Percentiles rank a stretch among this genome's conserved stretches.
Evolutionary conservation across 1,284 basidiomycete species (phyloP).

Genomic region (Cerrena zonata): DNA sequence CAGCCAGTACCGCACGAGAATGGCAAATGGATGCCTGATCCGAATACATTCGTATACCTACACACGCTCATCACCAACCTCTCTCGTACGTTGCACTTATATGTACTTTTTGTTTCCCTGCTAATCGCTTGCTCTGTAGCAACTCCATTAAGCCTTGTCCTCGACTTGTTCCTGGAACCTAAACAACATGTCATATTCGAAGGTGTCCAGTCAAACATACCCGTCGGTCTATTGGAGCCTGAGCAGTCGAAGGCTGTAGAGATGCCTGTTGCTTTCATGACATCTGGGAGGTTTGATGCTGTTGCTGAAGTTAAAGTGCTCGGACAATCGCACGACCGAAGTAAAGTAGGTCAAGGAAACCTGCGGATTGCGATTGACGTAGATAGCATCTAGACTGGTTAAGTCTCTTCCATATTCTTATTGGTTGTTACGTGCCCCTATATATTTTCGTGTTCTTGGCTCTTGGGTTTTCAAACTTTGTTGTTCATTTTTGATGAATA

Average conservation of each 20-base stretch:
- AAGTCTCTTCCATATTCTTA: neutral
- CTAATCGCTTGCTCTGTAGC: conserved; percentile 30
- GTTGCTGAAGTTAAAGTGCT: conserved; percentile 47
- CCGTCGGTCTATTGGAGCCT: conserved; percentile 50
- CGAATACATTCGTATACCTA: conserved; percentile 58
- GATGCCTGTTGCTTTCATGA: conserved; percentile 68
- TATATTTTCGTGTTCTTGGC: neutral
- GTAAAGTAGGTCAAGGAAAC: conserved; percentile 8
- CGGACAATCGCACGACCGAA: conserved; percentile 7
- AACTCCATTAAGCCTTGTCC: conserved; percentile 42
- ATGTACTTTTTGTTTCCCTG: neutral
- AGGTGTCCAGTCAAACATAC: conserved; percentile 54
- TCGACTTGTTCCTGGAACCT: conserved; percentile 53
- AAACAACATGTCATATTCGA: conserved; percentile 65
- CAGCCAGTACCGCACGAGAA: conserved; percentile 23
- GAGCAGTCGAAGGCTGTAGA: conserved; percentile 51
- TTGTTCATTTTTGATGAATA: no score
- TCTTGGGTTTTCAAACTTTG: no score
- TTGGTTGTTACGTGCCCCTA: neutral
- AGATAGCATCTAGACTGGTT: neutral
- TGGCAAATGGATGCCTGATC: conserved; percentile 41
- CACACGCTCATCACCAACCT: conserved; percentile 54
- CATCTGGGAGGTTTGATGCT: conserved; percentile 68
- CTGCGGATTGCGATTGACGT: neutral
- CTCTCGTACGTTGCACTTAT: conserved; percentile 38